These are phyloP conservation scores for Wallacemonas rigidus DNA, from an alignment of 208 protist genomes.

Conservation along the genomic window DNA sequence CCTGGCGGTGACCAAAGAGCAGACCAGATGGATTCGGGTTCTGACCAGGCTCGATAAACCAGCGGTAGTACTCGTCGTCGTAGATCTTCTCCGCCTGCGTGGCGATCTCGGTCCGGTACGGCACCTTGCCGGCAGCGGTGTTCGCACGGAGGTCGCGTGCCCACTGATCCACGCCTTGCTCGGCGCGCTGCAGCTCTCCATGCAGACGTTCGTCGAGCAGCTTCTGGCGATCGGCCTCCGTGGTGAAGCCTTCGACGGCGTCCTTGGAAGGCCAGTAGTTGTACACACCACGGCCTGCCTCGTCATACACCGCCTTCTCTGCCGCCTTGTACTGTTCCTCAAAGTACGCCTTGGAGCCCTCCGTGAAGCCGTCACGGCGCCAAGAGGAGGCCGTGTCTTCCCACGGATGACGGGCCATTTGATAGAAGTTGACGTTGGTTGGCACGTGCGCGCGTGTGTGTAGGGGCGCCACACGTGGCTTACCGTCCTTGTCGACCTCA, in stretches of 20 bases:
- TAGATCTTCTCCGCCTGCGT: conserved; percentile 92
- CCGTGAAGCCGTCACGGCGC: conserved; percentile 87
- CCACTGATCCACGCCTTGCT: conserved; percentile 77
- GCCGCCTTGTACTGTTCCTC: conserved; percentile 86
- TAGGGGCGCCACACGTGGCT: conserved; percentile 48
- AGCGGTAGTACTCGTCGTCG: conserved; percentile 93
- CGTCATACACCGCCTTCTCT: conserved; percentile 80
- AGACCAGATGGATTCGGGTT: conserved; percentile 89
- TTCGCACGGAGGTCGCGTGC: conserved; percentile 68
- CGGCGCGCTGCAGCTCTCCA: conserved; percentile 52
- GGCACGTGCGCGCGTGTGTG: conserved; percentile 73
- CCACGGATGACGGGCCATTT: conserved; percentile 92
- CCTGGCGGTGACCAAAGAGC: conserved; percentile 40
- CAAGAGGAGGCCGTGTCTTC: conserved; percentile 81
- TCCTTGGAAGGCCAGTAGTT: conserved; percentile 86
- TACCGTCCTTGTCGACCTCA: conserved; percentile 61
- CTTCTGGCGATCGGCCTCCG: conserved; percentile 39
- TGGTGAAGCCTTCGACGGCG: conserved; percentile 50
- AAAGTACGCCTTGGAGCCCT: conserved; percentile 85
- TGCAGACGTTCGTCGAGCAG: conserved; percentile 83
- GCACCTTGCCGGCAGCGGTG: conserved; percentile 63
- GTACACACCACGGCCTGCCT: conserved; percentile 50
- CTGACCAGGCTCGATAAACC: conserved; percentile 90
- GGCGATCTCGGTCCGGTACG: conserved; percentile 79
- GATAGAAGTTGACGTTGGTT: conserved; percentile 90